Percentiles rank a stretch among this genome's conserved stretches.
Conservation (phyloP, 768 basidiomycete species). For the Candolleomyces eurysporus region DNA sequence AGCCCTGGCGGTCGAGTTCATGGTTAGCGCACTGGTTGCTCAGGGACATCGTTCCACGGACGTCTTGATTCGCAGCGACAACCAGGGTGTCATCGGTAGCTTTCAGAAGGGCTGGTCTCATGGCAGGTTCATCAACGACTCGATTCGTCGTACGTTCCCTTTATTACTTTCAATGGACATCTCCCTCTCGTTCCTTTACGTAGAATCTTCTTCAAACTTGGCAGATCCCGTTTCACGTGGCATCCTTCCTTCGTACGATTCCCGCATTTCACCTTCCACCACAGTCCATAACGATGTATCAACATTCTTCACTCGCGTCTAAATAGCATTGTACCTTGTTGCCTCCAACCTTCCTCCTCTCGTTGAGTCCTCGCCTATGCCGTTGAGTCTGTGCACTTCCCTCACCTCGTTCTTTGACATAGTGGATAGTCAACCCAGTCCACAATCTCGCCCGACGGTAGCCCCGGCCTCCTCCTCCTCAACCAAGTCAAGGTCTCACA, state of each 20-base stretch:
- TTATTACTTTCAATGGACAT: slow-evolving; percentile 4
- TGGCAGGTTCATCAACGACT: slow-evolving; percentile 16
- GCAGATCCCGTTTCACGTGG: slow-evolving; percentile 7
- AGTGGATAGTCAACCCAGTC: too few relatives aligned
- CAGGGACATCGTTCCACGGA: slow-evolving; percentile 16
- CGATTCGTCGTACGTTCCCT: slow-evolving; percentile 10
- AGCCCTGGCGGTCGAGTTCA: slow-evolving; percentile 24
- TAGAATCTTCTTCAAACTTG: slow-evolving; percentile 1
- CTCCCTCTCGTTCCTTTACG: slow-evolving; percentile 3
- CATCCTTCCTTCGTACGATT: background rate
- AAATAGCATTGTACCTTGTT: too few relatives aligned
- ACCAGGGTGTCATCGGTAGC: slow-evolving; percentile 32
- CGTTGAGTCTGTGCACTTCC: too few relatives aligned
- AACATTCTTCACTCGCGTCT: background rate
- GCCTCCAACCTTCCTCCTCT: too few relatives aligned
- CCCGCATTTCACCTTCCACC: background rate
- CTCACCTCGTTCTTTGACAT: too few relatives aligned
- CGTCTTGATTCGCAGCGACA: slow-evolving; percentile 30
- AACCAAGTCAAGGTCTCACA: too few relatives aligned
- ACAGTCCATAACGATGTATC: background rate
- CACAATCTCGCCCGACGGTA: too few relatives aligned
- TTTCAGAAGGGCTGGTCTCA: slow-evolving; percentile 15
- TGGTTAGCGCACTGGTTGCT: slow-evolving; percentile 3
- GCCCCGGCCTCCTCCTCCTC: too few relatives aligned
- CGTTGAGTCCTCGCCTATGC: too few relatives aligned